Base-by-base conservation (phyloP, 2,329 filamentous ascomycete species). In the Zymoseptoria tritici region DNA sequence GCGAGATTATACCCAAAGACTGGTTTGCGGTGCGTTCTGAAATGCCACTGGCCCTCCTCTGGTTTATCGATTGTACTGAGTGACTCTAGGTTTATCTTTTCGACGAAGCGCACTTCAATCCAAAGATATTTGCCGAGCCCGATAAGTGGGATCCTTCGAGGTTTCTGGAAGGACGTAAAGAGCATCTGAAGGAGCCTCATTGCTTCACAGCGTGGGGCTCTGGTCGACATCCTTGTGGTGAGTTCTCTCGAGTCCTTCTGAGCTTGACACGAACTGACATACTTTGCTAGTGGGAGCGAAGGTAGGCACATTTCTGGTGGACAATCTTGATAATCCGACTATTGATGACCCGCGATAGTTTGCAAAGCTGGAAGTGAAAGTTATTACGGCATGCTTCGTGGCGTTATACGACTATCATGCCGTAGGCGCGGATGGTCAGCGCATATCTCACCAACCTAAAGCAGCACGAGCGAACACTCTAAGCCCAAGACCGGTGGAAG, bases 351-450 rank as follows among this genome's bases (percentile, higher is more conserved):
- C 9, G 31, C 13, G 36, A 42, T 65, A 74, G 57, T 82, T 83
- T 67, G 81, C 81, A 1, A 83, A 83, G 63, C 70, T 84, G 1
- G 80, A 83, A 66, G 77, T 78, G 58, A 78, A 75, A 55, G 69
- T 83, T 60, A 79, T 82, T 29, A 76, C 75, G 0, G 79, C 79
- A 1, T 76, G 78, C 53, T 81, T 82, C 58, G 57, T 81, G 16
- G 76, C 80, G 2, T 74, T 74, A 50, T 83, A 82, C 57, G 79
- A 83, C 61, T 42, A 16, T 16, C 36, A 42, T 42, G 36, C 36
- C 1, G 36, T 42, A 1, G 11, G 16, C 16, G 36, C 36, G 1
- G 36, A 42, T 16, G 36, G 36, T 4, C 1, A 42, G 36, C 36
- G 16, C 5, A 16, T 42, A 16, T 4, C 11, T 16, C 36, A 42